These are phyloP conservation scores for Corymbia calophylla DNA, from an alignment of 441 rosid species.

Conservation along the genomic window DNA sequence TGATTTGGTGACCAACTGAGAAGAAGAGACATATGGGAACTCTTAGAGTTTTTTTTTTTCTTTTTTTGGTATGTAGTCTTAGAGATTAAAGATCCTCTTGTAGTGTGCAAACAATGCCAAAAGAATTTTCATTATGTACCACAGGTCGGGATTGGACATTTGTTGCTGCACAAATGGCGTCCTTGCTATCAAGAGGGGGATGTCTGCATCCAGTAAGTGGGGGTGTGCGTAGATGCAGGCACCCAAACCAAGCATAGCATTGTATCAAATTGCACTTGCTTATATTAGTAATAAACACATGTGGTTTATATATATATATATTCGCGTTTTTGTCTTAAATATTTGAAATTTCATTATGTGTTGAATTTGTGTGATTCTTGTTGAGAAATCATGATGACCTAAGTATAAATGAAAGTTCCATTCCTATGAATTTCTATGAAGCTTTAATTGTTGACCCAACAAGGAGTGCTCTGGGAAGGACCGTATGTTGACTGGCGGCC, in stretches of 20 bases:
- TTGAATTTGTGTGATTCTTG: not conserved
- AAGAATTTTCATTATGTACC: not conserved
- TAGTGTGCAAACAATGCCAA: not conserved
- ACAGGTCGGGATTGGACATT: not conserved
- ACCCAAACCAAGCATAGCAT: not conserved
- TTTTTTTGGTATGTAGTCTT: too few species aligned
- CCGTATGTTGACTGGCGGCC: not conserved
- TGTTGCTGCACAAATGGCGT: not conserved
- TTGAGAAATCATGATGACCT: not conserved
- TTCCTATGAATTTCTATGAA: not conserved
- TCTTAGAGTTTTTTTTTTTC: not conserved
- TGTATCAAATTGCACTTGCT: not conserved
- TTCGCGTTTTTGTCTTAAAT: not conserved
- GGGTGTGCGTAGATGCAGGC: not conserved
- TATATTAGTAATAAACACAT: not conserved
- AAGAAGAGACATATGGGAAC: not conserved
- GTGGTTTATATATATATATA: not conserved
- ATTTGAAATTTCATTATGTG: not conserved
- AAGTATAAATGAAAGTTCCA: not conserved
- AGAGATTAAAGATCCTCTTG: not conserved
- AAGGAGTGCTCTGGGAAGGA: not conserved
- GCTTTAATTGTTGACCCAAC: not conserved
- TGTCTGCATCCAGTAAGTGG: not conserved
- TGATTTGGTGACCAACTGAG: not conserved
- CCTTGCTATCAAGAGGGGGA: not conserved